Evolutionary conservation across 1,284 basidiomycete species (phyloP), one percentile per base, ranked within the genome.

Genomic region (Porogramme epimiltina): DNA sequence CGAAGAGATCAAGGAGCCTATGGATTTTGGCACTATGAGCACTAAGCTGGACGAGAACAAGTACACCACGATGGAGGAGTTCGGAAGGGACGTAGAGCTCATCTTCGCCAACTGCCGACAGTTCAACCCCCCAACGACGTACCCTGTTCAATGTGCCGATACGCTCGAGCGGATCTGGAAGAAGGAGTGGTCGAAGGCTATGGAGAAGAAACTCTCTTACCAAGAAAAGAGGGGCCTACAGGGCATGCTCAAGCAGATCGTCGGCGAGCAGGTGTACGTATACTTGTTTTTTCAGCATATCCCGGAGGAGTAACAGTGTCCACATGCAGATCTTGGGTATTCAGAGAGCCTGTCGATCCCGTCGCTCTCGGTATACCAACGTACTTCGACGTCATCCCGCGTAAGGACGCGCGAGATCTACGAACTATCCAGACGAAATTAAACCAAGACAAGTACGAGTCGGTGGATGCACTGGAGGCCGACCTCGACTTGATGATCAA

Each of bases 1-100:
- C 52, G 85, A 97, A 10, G 97, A 98, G 73, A 98, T 99, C 67
- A 77, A 84, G 59, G 73, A 89, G 57, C 97, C 97, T 5, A 99
- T 98, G 94, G 95, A 99, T 72, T 86, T 98, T 49, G 85, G 84
- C 10, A 97, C 95, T 10, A 92, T 98, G 66, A 70, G 72, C 31
- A 76, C 75, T 44, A 95, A 93, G 65, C 73, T 97, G 47, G 78
- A 80, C 36, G 70, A 78, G 49, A 80, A 79, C 43, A 76, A 80
- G 63, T 98, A 97, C 69, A 63, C 73, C 18, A 86, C 81, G 0
- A 91, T 93, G 85, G 91, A 90, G 49, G 84, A 89, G 2, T 88
- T 99, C 59, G 85, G 81, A 33, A 77, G 79, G 52, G 96, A 98
- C 63, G 76, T 93, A 50, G 85, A 91, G 55, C 82, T 96, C 10